phyloP scores from a whole-genome alignment of 2,329 filamentous ascomycete species.

The Ceratocystis albifundus region DNA sequence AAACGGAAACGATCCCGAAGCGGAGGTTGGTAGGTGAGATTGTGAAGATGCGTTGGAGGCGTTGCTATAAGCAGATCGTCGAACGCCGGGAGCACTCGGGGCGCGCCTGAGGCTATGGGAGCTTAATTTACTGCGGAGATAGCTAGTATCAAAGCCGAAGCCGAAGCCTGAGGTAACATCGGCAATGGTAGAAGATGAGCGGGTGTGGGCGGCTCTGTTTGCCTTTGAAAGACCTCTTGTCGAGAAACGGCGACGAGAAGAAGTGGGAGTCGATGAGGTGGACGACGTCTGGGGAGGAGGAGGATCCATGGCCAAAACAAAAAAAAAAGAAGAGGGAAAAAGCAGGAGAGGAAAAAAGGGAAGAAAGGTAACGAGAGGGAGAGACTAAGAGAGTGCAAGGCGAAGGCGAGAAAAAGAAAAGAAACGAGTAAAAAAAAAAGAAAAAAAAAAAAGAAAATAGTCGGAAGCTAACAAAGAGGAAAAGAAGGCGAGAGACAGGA shows the following conservation, averaged over 20 bases:
- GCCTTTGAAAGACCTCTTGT: constrained; percentile 39
- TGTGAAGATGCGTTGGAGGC: constrained; percentile 33
- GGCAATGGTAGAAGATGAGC: constrained; percentile 23
- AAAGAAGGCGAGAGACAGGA: constrained; percentile 6
- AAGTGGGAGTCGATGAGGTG: constrained; percentile 36
- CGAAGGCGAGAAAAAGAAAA: constrained; percentile 7
- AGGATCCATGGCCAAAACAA: constrained; percentile 19
- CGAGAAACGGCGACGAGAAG: constrained; percentile 48
- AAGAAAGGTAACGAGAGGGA: constrained; percentile 12
- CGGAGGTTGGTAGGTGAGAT: constrained; percentile 25
- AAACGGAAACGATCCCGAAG: constrained; percentile 24
- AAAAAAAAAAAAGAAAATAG: not conserved
- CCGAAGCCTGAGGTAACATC: constrained; percentile 40
- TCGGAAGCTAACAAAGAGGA: constrained; percentile 11
- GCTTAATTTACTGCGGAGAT: constrained; percentile 51
- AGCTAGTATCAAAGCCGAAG: constrained; percentile 44
- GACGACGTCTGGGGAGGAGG: constrained; percentile 23
- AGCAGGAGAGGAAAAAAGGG: constrained; percentile 4
- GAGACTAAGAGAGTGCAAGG: constrained; percentile 8
- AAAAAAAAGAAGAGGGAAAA: constrained; percentile 11
- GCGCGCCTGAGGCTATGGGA: constrained; percentile 50
- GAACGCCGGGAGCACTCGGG: constrained; percentile 42
- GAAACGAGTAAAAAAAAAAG: not conserved
- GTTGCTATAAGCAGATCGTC: constrained; percentile 23
- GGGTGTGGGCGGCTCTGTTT: constrained; percentile 22